phyloP scores from a whole-genome alignment of 139 green algal genomes.

The Trebouxia sp. region DNA sequence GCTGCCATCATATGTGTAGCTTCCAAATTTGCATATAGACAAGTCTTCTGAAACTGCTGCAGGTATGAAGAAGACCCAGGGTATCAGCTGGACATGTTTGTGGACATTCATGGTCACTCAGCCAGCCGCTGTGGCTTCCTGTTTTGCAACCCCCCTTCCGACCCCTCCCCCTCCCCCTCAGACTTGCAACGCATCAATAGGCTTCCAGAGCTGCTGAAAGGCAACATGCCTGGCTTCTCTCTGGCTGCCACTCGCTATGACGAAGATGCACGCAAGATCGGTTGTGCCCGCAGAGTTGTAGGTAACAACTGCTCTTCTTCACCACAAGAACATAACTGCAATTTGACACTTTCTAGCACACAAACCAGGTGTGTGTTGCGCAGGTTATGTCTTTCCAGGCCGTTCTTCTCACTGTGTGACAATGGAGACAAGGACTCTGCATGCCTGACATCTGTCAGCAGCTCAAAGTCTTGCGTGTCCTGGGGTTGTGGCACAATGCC shows the following conservation, averaged over 20 bases:
- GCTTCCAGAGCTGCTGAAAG: slow-evolving; percentile 32
- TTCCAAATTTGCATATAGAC: too few relatives aligned
- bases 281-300: slow-evolving; percentile 33
- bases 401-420: not conserved
- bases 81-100: slow-evolving; percentile 36
- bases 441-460: not conserved
- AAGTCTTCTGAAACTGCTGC: too few relatives aligned
- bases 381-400: not conserved
- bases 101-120: slow-evolving; percentile 47
- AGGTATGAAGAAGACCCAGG: slow-evolving; percentile 29
- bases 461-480: not conserved
- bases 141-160: slow-evolving; percentile 43
- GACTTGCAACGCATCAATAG: not conserved
- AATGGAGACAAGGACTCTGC: not conserved
- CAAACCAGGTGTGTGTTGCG: not conserved
- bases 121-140: slow-evolving; percentile 39
- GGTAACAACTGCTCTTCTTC: not conserved
- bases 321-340: too few relatives aligned
- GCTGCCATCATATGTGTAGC: too few relatives aligned
- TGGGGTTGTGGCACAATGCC: not conserved
- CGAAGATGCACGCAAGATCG: slow-evolving; percentile 37
- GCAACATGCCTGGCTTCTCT: slow-evolving; percentile 33
- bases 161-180: not conserved
- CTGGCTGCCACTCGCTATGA: slow-evolving; percentile 35
- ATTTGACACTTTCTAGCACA: not conserved